Percentiles rank a stretch among this genome's conserved stretches.
Conservation (phyloP, 208 protist genomes). For the Angomonas desouzai region DNA sequence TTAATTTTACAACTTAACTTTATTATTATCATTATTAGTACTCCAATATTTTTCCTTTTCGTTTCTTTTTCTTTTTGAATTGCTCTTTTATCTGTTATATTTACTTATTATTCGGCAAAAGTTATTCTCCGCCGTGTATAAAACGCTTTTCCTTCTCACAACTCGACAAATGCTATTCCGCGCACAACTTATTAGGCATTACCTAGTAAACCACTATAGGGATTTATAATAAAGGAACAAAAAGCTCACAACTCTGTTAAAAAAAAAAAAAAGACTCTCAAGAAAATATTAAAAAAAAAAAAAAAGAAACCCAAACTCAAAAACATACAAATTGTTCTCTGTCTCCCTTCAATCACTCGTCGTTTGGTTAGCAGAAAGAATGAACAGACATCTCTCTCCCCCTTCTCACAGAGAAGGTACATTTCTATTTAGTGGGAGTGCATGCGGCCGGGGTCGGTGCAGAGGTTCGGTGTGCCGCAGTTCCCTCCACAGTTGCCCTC, state of each 20-base stretch:
- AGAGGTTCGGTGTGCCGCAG: conserved; percentile 19
- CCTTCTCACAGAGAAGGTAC: neutral
- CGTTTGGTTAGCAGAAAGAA: conserved; percentile 5
- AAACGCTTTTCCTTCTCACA: neutral
- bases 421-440: conserved; percentile 11
- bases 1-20: neutral
- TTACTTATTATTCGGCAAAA: too few relatives aligned
- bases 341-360: conserved; percentile 6
- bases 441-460: conserved; percentile 1
- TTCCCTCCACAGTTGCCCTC: conserved; percentile 19
- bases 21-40: too few relatives aligned
- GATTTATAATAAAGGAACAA: too few relatives aligned
- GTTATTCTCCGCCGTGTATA: neutral
- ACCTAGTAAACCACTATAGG: too few relatives aligned
- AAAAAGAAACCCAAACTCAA: conserved; percentile 18
- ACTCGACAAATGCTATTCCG: too few relatives aligned
- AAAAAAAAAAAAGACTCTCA: conserved; percentile 8
- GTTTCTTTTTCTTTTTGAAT: neutral
- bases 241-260: neutral
- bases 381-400: neutral
- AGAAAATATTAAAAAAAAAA: conserved; percentile 15
- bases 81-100: too few relatives aligned
- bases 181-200: too few relatives aligned
- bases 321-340: conserved; percentile 1
- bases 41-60: too few relatives aligned